Percentiles rank a stretch among this genome's conserved stretches.
Evolutionary conservation across 2,329 filamentous ascomycete species (phyloP).

Genomic region (Colletotrichum zoysiae): DNA sequence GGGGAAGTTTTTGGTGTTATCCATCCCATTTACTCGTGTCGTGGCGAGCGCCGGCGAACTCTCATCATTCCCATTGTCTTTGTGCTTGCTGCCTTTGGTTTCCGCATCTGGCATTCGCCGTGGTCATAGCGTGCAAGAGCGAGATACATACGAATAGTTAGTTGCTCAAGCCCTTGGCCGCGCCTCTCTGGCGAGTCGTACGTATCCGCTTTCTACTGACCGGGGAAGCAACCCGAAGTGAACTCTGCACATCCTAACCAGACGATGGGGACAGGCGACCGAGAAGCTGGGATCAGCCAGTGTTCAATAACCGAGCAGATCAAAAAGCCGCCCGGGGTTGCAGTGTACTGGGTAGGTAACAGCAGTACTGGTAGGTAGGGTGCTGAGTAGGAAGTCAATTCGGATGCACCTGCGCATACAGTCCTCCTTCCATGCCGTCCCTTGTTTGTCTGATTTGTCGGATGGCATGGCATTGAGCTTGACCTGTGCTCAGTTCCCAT

Average conservation of each 20-base stretch:
- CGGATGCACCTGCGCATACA: no score
- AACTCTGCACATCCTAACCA: constrained; percentile 8
- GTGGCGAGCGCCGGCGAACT: not conserved
- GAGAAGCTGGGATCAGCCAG: not conserved
- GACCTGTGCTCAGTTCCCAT: not conserved
- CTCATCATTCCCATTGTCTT: not conserved
- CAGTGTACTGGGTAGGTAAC: not conserved
- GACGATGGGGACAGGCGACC: constrained; percentile 7
- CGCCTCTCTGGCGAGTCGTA: not conserved
- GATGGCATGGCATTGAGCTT: constrained; percentile 10
- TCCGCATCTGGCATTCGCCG: not conserved
- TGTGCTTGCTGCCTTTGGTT: not conserved
- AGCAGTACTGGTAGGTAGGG: not conserved
- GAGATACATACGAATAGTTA: no score
- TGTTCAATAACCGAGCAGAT: not conserved
- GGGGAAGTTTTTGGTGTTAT: not conserved
- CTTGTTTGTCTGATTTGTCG: constrained; percentile 13
- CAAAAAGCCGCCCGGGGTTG: not conserved
- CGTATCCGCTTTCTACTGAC: constrained; percentile 16
- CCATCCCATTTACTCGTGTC: not conserved
- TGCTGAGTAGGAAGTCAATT: not conserved
- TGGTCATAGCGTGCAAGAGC: not conserved
- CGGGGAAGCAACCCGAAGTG: constrained; percentile 31
- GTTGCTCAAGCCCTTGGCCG: not conserved
- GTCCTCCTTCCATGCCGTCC: not conserved